phyloP scores from a whole-genome alignment of 768 basidiomycete genomes.

The Jaapia argillacea region DNA sequence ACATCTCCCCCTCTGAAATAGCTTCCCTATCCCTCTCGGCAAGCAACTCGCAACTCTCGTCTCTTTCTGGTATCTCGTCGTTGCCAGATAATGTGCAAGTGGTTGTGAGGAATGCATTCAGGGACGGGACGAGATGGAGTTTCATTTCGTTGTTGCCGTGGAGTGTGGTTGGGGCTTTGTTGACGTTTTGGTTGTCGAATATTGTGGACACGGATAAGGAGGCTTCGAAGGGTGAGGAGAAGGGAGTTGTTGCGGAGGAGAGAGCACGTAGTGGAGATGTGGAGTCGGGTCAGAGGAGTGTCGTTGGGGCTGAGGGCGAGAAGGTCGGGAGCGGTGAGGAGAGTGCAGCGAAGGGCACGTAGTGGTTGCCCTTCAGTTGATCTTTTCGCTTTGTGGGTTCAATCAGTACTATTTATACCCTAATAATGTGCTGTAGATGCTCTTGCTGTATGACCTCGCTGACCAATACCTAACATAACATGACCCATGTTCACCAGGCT shows the following conservation, averaged over 20 bases:
- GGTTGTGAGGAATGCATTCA: slow-evolving; percentile 30
- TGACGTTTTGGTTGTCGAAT: slow-evolving; percentile 27
- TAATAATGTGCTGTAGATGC: too few species aligned
- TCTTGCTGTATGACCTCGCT: too few species aligned
- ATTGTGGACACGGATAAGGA: slow-evolving; percentile 13
- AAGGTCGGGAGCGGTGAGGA: too few species aligned
- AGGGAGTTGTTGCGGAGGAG: not conserved
- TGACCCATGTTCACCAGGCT: too few species aligned
- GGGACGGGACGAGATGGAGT: slow-evolving; percentile 28
- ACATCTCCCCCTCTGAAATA: slow-evolving; percentile 20
- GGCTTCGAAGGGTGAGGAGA: not conserved
- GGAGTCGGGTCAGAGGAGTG: too few species aligned
- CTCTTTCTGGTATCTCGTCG: slow-evolving; percentile 26
- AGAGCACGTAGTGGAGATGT: too few species aligned
- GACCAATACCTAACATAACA: too few species aligned
- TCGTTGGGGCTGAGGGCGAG: too few species aligned
- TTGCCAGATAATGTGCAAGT: slow-evolving; percentile 25
- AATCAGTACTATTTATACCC: too few species aligned
- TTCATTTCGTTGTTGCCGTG: slow-evolving; percentile 43
- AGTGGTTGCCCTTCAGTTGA: too few species aligned
- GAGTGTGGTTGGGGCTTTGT: slow-evolving; percentile 24
- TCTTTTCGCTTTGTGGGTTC: too few species aligned
- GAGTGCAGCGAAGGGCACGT: too few species aligned
- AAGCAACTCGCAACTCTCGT: slow-evolving; percentile 8
- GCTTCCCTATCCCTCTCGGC: slow-evolving; percentile 15